Percentiles rank a stretch among this genome's conserved stretches.
Conservation (phyloP, 176 grass and related monocot genomes). For the Carex littledalei region DNA sequence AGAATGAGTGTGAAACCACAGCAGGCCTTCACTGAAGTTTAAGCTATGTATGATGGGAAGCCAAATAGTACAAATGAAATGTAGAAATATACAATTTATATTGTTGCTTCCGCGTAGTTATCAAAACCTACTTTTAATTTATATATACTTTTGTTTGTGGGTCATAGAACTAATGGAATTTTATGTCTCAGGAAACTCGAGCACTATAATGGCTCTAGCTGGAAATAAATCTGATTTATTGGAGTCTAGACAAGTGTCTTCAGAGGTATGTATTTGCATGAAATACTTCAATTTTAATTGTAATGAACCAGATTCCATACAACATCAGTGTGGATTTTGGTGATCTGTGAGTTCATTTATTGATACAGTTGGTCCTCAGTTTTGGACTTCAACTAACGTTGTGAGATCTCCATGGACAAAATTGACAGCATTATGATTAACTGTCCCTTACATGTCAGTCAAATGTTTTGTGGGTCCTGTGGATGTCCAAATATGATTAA, state of each 20-base stretch:
- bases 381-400: not conserved
- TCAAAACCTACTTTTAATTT: not conserved
- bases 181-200: slow-evolving; percentile 52
- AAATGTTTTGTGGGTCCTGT: not conserved
- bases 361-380: not conserved
- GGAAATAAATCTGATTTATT: slow-evolving; percentile 91
- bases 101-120: not conserved
- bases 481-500: not conserved
- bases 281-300: not conserved
- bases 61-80: not conserved
- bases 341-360: not conserved
- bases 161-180: not conserved
- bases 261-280: slow-evolving; percentile 43
- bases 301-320: not conserved
- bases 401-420: not conserved
- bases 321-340: not conserved
- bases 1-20: not conserved
- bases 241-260: slow-evolving; percentile 68
- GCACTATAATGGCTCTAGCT: slow-evolving; percentile 85
- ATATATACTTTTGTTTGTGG: not conserved
- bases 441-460: not conserved
- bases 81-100: not conserved
- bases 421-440: not conserved
- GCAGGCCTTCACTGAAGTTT: not conserved
- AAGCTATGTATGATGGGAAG: not conserved